A percentile compares a stretch with the other conserved stretches of the same genome.
phyloP scores from a whole-genome alignment of 78 protist species.

The Dictyostelium capitatum region DNA sequence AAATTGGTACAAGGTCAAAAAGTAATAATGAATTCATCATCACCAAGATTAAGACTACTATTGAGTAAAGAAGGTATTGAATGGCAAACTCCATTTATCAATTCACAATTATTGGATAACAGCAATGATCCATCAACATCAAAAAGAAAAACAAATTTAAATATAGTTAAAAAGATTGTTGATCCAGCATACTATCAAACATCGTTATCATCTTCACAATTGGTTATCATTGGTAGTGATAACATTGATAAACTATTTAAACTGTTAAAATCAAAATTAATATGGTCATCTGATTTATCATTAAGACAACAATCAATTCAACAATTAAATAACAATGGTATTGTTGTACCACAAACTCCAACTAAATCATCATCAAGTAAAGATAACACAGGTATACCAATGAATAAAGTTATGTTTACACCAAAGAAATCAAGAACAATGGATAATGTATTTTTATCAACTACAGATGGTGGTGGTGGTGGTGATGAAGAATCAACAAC shows the following conservation, averaged over 20 bases:
- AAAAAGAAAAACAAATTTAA: not conserved
- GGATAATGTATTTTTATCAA: not conserved
- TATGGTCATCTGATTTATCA: conserved; percentile 12
- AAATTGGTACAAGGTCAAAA: not conserved
- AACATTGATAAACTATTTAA: not conserved
- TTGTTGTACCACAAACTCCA: too few species aligned
- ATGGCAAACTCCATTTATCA: conserved; percentile 63
- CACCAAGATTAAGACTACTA: conserved; percentile 20
- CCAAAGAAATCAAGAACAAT: conserved; percentile 30
- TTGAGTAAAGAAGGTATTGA: conserved; percentile 1
- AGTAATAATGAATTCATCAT: conserved; percentile 43
- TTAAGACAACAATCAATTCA: not conserved
- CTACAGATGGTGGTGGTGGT: not conserved
- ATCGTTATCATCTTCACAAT: conserved; percentile 36
- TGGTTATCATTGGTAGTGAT: not conserved
- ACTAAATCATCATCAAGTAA: not conserved
- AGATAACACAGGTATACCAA: not conserved
- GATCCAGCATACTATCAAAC: conserved; percentile 64
- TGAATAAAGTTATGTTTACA: not conserved
- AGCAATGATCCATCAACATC: not conserved
- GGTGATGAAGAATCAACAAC: not conserved
- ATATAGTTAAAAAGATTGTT: not conserved
- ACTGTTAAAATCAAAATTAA: conserved; percentile 6
- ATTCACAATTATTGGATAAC: not conserved
- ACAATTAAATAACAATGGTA: not conserved